Conservation (phyloP, 345 rosid genomes). For the Camelina hispida region DNA sequence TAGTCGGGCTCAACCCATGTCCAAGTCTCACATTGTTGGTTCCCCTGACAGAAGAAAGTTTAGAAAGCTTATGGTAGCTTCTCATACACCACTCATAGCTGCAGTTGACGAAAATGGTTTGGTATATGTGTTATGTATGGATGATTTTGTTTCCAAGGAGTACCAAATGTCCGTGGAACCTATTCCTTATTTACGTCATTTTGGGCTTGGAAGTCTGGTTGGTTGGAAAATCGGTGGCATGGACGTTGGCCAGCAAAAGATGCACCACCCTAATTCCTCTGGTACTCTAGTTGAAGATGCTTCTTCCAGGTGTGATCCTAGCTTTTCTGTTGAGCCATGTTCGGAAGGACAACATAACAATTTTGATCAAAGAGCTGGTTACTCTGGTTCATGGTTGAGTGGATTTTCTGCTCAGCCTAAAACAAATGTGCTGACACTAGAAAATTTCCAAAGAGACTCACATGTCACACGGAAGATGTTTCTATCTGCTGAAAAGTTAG, state of each 20-base stretch:
- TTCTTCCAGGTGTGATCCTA: slow-evolving; percentile 40
- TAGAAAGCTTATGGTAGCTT: slow-evolving; percentile 72
- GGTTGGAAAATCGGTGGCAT: slow-evolving; percentile 79
- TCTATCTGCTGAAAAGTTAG: slow-evolving; percentile 64
- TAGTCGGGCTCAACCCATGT: slow-evolving; percentile 45
- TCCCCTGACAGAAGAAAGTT: slow-evolving; percentile 57
- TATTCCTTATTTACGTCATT: slow-evolving; percentile 57
- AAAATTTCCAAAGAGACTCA: slow-evolving; percentile 47
- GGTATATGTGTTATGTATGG: slow-evolving; percentile 61
- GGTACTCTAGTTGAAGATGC: slow-evolving; percentile 35
- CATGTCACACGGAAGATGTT: slow-evolving; percentile 58
- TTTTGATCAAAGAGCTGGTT: slow-evolving; percentile 44
- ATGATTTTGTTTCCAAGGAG: slow-evolving; percentile 55
- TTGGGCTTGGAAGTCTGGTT: slow-evolving; percentile 67
- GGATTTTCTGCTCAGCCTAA: slow-evolving; percentile 60
- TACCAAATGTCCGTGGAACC: slow-evolving; percentile 46
- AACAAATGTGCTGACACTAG: slow-evolving; percentile 40
- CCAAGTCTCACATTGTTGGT: slow-evolving; percentile 40
- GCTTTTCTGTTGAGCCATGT: slow-evolving; percentile 38
- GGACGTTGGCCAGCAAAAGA: slow-evolving; percentile 63
- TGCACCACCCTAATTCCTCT: slow-evolving; percentile 36
- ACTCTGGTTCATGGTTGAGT: slow-evolving; percentile 50
- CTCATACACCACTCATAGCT: slow-evolving; percentile 72
- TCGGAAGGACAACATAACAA: slow-evolving; percentile 41
- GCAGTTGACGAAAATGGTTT: slow-evolving; percentile 81